phyloP scores from a whole-genome alignment of 192 early-diverging fungal species.

The Anaeromyces robustus region DNA sequence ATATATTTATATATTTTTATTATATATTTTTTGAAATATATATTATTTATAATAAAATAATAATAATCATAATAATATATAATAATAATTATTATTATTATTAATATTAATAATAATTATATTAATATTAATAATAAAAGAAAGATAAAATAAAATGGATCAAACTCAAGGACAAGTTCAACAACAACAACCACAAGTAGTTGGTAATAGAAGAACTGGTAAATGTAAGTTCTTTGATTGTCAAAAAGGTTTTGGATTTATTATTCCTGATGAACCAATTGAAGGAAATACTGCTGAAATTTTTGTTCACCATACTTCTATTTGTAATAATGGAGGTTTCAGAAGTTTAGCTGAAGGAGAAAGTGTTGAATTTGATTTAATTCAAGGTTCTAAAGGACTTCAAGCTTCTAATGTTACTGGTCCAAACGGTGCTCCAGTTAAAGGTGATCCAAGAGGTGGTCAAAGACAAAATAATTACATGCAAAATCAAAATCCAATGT shows the following conservation, averaged over 20 bases:
- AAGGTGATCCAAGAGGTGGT: constrained; percentile 45
- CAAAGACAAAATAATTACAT: neutral
- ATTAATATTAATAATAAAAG: no score
- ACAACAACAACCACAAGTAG: neutral
- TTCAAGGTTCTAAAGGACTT: constrained; percentile 62
- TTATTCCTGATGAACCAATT: constrained; percentile 50
- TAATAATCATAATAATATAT: no score
- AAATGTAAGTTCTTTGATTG: neutral
- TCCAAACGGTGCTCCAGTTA: constrained; percentile 48
- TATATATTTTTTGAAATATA: no score
- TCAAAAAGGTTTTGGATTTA: constrained; percentile 60
- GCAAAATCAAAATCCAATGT: neutral
- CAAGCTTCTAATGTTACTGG: constrained; percentile 72
- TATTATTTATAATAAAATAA: no score
- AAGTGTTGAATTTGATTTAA: constrained; percentile 20
- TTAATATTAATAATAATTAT: no score
- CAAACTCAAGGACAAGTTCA: neutral
- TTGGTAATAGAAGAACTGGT: neutral
- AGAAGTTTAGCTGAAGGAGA: constrained; percentile 21
- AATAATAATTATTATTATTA: no score
- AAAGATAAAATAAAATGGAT: neutral
- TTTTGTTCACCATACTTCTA: constrained; percentile 66
- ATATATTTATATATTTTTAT: no score
- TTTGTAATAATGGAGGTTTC: constrained; percentile 58
- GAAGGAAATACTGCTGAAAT: constrained; percentile 52